A percentile compares a stretch with the other conserved stretches of the same genome.
phyloP scores from a whole-genome alignment of 495 filamentous ascomycete species.

The Penicillium steckii region DNA sequence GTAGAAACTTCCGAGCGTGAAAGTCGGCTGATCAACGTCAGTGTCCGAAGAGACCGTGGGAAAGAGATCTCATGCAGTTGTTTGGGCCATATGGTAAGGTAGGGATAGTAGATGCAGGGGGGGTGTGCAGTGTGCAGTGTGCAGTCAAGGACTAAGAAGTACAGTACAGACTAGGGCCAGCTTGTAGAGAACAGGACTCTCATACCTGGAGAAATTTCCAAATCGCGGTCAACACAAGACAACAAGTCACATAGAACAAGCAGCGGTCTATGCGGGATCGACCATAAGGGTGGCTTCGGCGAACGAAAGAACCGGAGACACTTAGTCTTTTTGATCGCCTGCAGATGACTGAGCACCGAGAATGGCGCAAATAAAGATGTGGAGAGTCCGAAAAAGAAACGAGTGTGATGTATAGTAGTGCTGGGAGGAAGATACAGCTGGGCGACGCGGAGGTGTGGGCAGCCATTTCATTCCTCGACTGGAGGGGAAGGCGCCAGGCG shows the following conservation, averaged over 20 bases:
- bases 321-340: constrained; percentile 8
- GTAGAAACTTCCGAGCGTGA: constrained; percentile 12
- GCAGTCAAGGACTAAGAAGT: background rate
- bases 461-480: background rate
- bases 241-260: constrained; percentile 26
- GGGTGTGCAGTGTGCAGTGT: constrained; percentile 6
- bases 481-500: constrained; percentile 12
- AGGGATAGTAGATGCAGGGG: constrained; percentile 12
- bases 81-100: constrained; percentile 18
- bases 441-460: background rate
- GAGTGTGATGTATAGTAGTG: constrained; percentile 12
- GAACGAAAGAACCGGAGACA: background rate
- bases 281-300: constrained; percentile 9
- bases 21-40: constrained; percentile 26
- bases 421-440: background rate
- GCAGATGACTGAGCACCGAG: constrained; percentile 23
- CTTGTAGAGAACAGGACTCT: background rate
- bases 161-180: background rate
- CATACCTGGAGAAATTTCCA: constrained; percentile 12
- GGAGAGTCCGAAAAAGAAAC: constrained; percentile 9
- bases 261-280: constrained; percentile 30
- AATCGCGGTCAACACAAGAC: constrained; percentile 11
- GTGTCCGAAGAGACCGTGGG: constrained; percentile 7
- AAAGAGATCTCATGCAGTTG: constrained; percentile 10
- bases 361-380: constrained; percentile 30